Percentiles rank a stretch among this genome's conserved stretches.
Evolutionary conservation across 768 basidiomycete genomes (phyloP).

Genomic region (Russula griseocarnosa): DNA sequence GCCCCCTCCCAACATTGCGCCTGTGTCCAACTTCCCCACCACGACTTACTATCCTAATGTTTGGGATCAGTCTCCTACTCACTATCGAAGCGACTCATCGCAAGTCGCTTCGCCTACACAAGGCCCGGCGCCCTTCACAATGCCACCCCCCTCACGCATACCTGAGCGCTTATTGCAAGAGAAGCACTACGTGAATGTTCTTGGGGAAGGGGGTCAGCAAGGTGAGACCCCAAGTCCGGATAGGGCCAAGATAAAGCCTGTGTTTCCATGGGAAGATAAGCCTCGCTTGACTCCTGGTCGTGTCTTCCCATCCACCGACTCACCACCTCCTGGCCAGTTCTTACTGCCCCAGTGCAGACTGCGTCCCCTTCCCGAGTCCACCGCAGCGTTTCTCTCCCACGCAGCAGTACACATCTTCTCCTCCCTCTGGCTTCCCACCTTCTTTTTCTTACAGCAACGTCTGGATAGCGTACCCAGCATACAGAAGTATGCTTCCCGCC

Average conservation of each 20-base stretch:
- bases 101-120: constrained; percentile 13
- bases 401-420: constrained; percentile 34
- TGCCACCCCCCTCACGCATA: constrained; percentile 58
- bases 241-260: constrained; percentile 59
- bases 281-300: constrained; percentile 63
- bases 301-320: constrained; percentile 48
- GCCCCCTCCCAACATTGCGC: constrained; percentile 66
- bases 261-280: constrained; percentile 96
- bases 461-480: constrained; percentile 81
- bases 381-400: constrained; percentile 21
- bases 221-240: constrained; percentile 58
- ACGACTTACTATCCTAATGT: constrained; percentile 78
- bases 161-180: constrained; percentile 64
- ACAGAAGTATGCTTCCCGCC: constrained; percentile 63
- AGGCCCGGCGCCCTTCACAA: constrained; percentile 50
- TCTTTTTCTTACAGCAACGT: constrained; percentile 70
- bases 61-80: constrained; percentile 68
- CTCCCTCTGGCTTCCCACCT: constrained; percentile 47
- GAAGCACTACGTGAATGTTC: constrained; percentile 68
- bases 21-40: constrained; percentile 58
- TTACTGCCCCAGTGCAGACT: constrained; percentile 5
- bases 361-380: constrained; percentile 30
- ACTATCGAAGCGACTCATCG: constrained; percentile 38
- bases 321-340: constrained; percentile 30
- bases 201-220: constrained; percentile 40